A percentile compares a stretch with the other conserved stretches of the same genome.
These are phyloP conservation scores for Poterioochromonas sp. DNA, from an alignment of 352 stramenopile species.

Conservation along the genomic window DNA sequence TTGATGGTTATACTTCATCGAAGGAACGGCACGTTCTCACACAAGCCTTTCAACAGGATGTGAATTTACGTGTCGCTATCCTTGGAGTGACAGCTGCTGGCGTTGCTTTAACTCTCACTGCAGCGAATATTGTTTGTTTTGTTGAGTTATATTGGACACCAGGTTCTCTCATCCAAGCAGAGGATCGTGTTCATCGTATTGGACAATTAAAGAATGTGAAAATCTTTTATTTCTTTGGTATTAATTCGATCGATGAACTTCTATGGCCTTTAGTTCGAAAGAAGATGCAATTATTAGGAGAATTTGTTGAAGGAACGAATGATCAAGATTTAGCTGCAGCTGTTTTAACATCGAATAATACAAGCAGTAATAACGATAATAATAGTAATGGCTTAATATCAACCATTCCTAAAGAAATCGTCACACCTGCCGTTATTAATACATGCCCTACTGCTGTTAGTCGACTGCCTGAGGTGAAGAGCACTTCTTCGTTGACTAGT, in stretches of 20 bases:
- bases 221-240: conserved; percentile 96
- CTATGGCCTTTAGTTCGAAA: conserved; percentile 47
- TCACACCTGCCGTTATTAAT: too few species aligned
- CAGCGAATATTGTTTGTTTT: conserved; percentile 64
- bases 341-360: too few species aligned
- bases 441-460: too few species aligned
- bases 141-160: conserved; percentile 75
- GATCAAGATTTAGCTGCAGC: conserved; percentile 23
- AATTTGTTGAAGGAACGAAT: conserved; percentile 42
- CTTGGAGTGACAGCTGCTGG: conserved; percentile 69
- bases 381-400: too few species aligned
- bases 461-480: too few species aligned
- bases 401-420: too few species aligned
- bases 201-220: conserved; percentile 95
- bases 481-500: too few species aligned
- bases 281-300: conserved; percentile 46
- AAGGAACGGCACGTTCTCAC: not conserved
- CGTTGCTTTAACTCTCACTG: conserved; percentile 72
- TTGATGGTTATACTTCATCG: conserved; percentile 61
- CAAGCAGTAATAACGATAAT: too few species aligned
- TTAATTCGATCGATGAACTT: conserved; percentile 97
- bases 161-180: conserved; percentile 83
- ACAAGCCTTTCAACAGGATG: conserved; percentile 47
- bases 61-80: conserved; percentile 57
- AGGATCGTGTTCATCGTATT: conserved; percentile 97